Conservation (phyloP, 2,329 filamentous ascomycete genomes). For the Fusarium sp. region DNA sequence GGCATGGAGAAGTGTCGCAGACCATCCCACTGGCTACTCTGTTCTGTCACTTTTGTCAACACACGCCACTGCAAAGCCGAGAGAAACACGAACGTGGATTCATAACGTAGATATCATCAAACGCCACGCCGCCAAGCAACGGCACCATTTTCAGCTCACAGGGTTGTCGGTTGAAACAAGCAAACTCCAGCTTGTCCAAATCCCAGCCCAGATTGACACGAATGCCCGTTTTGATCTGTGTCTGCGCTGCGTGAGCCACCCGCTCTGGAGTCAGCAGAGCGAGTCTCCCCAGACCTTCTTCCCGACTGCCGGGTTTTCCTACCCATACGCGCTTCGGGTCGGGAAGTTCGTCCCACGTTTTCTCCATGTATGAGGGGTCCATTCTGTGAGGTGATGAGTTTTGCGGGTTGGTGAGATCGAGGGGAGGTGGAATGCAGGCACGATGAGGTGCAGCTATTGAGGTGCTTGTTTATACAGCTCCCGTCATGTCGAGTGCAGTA, state of each 20-base stretch:
- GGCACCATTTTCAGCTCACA: conserved; percentile 65
- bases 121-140: conserved; percentile 60
- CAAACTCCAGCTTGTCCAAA: conserved; percentile 67
- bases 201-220: conserved; percentile 68
- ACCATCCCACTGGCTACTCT: conserved; percentile 66
- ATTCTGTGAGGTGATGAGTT: background rate
- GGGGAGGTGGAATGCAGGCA: background rate
- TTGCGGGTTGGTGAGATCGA: background rate
- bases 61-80: fast-evolving
- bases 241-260: conserved; percentile 58
- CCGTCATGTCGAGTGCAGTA: background rate
- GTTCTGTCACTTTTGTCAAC: conserved; percentile 46
- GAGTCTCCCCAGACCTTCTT: conserved; percentile 67
- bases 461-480: conserved; percentile 17
- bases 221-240: conserved; percentile 64
- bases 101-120: conserved; percentile 64
- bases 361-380: conserved; percentile 34
- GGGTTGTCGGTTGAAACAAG: conserved; percentile 65
- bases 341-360: conserved; percentile 54
- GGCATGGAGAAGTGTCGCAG: conserved; percentile 63
- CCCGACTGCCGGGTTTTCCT: conserved; percentile 58
- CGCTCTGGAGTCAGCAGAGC: conserved; percentile 66
- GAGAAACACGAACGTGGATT: conserved; percentile 55
- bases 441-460: background rate
- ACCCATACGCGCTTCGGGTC: conserved; percentile 64